These are phyloP conservation scores for Isoetes engelmannii DNA, from an alignment of 83 land plant species.

Conservation along the genomic window DNA sequence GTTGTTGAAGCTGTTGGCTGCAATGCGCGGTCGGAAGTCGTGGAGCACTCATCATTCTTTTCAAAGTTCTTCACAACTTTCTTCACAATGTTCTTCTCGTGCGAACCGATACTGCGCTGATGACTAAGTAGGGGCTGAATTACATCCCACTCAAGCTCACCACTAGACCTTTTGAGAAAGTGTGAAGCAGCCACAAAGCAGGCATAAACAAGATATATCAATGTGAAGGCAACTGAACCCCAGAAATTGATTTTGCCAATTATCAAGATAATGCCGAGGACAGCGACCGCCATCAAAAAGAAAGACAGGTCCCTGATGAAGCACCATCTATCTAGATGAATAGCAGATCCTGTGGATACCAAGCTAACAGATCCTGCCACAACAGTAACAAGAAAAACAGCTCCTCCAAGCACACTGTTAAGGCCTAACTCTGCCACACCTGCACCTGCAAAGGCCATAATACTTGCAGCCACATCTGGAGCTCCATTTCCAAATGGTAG, in stretches of 20 bases:
- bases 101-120: neutral
- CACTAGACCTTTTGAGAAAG: conserved; percentile 40
- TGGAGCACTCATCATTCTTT: neutral
- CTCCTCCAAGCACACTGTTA: conserved; percentile 77
- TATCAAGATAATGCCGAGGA: conserved; percentile 39
- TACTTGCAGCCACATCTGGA: conserved; percentile 79
- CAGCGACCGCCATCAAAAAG: conserved; percentile 41
- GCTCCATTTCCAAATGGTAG: conserved; percentile 88
- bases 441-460: conserved; percentile 64
- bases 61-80: neutral
- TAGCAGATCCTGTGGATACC: conserved; percentile 25
- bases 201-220: conserved; percentile 56
- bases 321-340: conserved; percentile 51
- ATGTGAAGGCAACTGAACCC: conserved; percentile 53
- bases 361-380: conserved; percentile 49
- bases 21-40: neutral
- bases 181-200: conserved; percentile 58
- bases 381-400: conserved; percentile 61
- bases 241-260: conserved; percentile 46
- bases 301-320: conserved; percentile 63
- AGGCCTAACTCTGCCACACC: conserved; percentile 66
- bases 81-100: neutral
- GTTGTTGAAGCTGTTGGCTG: neutral
- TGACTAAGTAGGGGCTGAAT: conserved; percentile 44
- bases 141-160: conserved; percentile 30